Evolutionary conservation across 305 asterid species (phyloP), one percentile per base, ranked within the genome.

Genomic region (Ilex paraguariensis): DNA sequence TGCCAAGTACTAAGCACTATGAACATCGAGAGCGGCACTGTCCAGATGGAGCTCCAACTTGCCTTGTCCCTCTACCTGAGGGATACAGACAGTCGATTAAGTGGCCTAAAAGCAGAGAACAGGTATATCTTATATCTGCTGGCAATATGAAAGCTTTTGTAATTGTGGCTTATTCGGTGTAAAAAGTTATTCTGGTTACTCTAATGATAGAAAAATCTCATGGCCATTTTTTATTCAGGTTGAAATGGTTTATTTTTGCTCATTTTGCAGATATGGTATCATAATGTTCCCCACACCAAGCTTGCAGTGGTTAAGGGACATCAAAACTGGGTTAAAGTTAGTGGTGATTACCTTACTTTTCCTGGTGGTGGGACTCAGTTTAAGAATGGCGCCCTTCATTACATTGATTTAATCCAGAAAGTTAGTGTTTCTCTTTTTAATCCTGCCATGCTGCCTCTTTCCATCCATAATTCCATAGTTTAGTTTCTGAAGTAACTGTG

Each of bases 11-110:
- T 16, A 42, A 31, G 31, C 72, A 67, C 66, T 67, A 67, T 46
- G 72, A 67, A 55, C 72, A 67, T 54, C 63, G 72, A 53, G 72
- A 67, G 50, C 54, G 72, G 62, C 72, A 67, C 45, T 67, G 72
- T 31, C 72, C 72, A 31, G 55, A 31, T 49, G 66, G 54, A 54
- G 51, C 72, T 45, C 33, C 67, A 7, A 60, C 72, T 13, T 67
- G 72, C 61, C 72, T 67, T 3, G 72, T 67, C 61, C 66, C 72
- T 52, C 51, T 67, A 14, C 72, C 72, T 45, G 40, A 63, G 31
- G 72, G 72, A 61, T 67, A 67, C 72, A 57, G 60, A 48, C 39
- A 61, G 56, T 36, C 72, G 9, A 61, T 67, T 60, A 58, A 58
- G 33, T 67, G 72, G 72, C 72, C 72, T 30, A 67, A 52, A 54